phyloP scores from a whole-genome alignment of 1,139 yeast species.

The Pneumocystis carinii region DNA sequence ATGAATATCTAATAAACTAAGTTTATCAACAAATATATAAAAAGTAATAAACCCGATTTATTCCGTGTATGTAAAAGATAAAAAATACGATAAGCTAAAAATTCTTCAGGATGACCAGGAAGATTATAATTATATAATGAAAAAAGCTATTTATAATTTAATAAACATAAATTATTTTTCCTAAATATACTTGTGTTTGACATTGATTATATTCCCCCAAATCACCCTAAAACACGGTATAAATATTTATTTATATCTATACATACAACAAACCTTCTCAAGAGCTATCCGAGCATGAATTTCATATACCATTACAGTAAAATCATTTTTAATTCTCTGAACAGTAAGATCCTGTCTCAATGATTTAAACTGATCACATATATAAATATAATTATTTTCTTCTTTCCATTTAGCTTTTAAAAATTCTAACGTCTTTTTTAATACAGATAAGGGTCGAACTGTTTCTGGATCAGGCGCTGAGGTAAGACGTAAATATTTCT shows the following conservation, averaged over 20 bases:
- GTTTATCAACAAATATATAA: neutral
- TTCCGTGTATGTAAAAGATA: conserved; percentile 71
- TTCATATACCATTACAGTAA: conserved; percentile 69
- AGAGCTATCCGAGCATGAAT: conserved; percentile 78
- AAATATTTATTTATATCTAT: neutral
- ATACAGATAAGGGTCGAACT: conserved; percentile 58
- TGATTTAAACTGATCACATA: conserved; percentile 81
- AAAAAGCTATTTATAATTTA: neutral
- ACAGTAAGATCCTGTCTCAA: conserved; percentile 87
- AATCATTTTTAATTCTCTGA: conserved; percentile 68
- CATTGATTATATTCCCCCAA: conserved; percentile 93
- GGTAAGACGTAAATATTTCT: conserved; percentile 66
- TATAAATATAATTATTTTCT: conserved; percentile 50
- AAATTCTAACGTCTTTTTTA: conserved; percentile 42
- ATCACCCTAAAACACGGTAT: conserved; percentile 37
- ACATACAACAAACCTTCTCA: conserved; percentile 23
- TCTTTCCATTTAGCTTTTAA: conserved; percentile 42
- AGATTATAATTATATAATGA: conserved; percentile 36
- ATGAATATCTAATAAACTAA: conserved; percentile 17
- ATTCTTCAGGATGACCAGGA: conserved; percentile 39
- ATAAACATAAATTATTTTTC: neutral
- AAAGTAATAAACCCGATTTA: conserved; percentile 15
- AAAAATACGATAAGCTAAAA: conserved; percentile 57
- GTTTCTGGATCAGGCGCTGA: conserved; percentile 78
- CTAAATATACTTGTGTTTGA: conserved; percentile 41